phyloP scores from a whole-genome alignment of 352 stramenopile genomes.

The Phytophthora sp. region DNA sequence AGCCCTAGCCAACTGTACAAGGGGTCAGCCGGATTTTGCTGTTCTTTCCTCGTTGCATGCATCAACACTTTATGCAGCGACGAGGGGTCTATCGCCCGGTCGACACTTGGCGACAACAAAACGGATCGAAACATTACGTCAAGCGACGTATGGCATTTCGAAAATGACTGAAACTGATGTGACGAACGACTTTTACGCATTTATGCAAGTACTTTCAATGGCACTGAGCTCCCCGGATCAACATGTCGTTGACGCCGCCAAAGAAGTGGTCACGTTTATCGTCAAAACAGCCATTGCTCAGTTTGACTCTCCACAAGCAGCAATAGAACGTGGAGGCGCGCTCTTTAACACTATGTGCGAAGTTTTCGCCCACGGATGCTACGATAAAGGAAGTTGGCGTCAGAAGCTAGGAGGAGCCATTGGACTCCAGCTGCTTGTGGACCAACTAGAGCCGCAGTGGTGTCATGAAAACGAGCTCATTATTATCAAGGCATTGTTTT shows the following conservation, averaged over 20 bases:
- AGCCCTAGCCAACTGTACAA: constrained; percentile 53
- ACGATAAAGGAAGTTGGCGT: constrained; percentile 87
- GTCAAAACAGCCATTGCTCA: constrained; percentile 50
- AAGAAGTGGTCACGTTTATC: constrained; percentile 54
- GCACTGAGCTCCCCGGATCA: constrained; percentile 69
- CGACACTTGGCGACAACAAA: constrained; percentile 80
- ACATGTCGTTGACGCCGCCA: constrained; percentile 63
- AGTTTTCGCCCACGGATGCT: constrained; percentile 85
- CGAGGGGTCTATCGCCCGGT: constrained; percentile 77
- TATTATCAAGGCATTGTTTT: constrained; percentile 87
- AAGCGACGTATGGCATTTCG: constrained; percentile 76
- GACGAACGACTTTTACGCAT: constrained; percentile 68
- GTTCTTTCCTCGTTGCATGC: constrained; percentile 74
- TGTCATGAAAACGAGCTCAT: constrained; percentile 88
- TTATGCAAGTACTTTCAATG: constrained; percentile 66
- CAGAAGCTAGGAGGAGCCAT: constrained; percentile 82
- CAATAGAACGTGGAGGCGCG: constrained; percentile 63
- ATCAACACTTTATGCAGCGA: constrained; percentile 77
- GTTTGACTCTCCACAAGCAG: constrained; percentile 41
- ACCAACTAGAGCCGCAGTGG: constrained; percentile 72
- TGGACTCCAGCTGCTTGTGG: constrained; percentile 71
- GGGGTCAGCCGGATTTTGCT: constrained; percentile 67
- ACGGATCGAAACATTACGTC: constrained; percentile 77
- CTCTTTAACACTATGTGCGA: constrained; percentile 83
- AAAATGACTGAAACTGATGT: constrained; percentile 56